Base-by-base conservation (phyloP, 2,329 filamentous ascomycete species). In the Penicillium sp. region DNA sequence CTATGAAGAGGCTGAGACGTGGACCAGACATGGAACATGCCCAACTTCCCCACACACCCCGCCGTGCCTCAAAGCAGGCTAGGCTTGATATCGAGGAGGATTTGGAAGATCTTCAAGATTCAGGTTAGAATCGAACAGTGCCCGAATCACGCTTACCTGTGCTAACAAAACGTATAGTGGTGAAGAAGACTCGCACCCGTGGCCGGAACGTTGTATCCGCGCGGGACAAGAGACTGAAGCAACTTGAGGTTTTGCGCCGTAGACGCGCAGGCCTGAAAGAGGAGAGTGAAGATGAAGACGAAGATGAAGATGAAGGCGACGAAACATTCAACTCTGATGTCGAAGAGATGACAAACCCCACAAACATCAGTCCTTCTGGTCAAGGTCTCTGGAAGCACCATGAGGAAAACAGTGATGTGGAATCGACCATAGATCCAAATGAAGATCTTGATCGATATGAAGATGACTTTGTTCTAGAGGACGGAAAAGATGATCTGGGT, bases 401-500 rank as follows among this genome's bases (percentile, higher is more conserved):
- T 22, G 46, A 59, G 9, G 64, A 62, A 34, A 61, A 73, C 24
- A 73, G 70, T 52, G 69, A 74, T 16, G 55, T 64, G 16, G 69
- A 71, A 54, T 65, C 67, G 4, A 54, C 64, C 10, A 57, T 68
- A 10, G 51, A 63, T 9, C 57, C 60, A n/a, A 50, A 69, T 68
- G 59, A 84, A 63, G 75, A 80, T 38, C 74, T 81, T n/a, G 79
- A 83, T 47, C 74, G 79, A 8, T 81, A 86, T 24, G 83, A 86
- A 29, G 81, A 84, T 2, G 83, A 84, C 56, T 91, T 91, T 57
- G 80, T 92, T 18, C 77, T 81, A 1, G 77, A 88, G 43, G 84
- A 88, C 22, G 86, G 85, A 14, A 80, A 85, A 5, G 79, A 79
- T 42, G 82, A 72, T 29, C 70, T 89, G 0, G 85, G 85, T 1